These are phyloP conservation scores for Melanogaster broomeanus DNA, from an alignment of 768 basidiomycete species.

Conservation along the genomic window DNA sequence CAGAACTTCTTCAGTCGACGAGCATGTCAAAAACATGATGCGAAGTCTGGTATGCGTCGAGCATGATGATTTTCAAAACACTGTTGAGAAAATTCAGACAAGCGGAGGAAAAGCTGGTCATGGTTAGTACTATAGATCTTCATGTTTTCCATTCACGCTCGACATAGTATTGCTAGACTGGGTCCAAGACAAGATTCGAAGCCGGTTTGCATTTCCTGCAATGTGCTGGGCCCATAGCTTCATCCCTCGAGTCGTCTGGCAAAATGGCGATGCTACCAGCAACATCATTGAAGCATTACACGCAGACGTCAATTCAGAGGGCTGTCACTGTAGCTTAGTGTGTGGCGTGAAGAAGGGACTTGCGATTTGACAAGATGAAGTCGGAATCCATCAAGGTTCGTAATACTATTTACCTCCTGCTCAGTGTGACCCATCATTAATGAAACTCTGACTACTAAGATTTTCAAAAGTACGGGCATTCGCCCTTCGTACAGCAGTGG, in stretches of 20 bases:
- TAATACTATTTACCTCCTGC: too few relatives aligned
- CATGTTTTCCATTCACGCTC: not conserved
- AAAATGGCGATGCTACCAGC: conserved; percentile 19
- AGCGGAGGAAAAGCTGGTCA: conserved; percentile 19
- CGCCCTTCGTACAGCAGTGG: not conserved
- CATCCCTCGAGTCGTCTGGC: conserved; percentile 28
- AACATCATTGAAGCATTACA: conserved; percentile 30
- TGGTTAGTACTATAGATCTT: conserved; percentile 5
- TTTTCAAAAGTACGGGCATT: not conserved
- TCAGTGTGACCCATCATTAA: too few relatives aligned
- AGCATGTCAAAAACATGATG: conserved; percentile 17
- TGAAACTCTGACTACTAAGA: too few relatives aligned
- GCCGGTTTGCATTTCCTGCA: conserved; percentile 24
- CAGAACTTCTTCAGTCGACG: conserved; percentile 4
- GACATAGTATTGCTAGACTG: not conserved
- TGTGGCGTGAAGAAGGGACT: conserved; percentile 17
- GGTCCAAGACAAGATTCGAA: not conserved
- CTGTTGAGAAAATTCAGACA: conserved; percentile 11
- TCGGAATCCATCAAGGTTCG: not conserved
- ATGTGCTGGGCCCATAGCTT: conserved; percentile 34
- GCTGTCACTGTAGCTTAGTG: conserved; percentile 12
- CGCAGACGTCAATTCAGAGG: conserved; percentile 25
- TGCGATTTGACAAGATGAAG: conserved; percentile 11
- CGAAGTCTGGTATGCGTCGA: conserved; percentile 20
- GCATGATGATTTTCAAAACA: conserved; percentile 22